Evolutionary conservation across 768 basidiomycete genomes (phyloP).

Genomic region (Rhodotorula diobovata): DNA sequence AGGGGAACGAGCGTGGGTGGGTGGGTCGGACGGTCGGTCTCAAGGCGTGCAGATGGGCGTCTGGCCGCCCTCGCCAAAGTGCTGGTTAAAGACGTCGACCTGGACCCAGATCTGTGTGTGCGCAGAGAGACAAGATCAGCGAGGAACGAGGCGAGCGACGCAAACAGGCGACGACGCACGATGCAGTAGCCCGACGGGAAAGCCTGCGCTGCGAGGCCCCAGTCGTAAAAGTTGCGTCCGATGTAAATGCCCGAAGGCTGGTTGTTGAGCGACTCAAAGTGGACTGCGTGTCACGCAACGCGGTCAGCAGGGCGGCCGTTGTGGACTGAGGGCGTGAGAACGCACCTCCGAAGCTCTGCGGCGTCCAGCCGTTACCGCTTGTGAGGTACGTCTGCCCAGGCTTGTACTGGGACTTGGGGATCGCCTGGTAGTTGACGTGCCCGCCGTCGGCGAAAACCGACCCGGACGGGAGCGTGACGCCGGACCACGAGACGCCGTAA

Average conservation of each 20-base stretch:
- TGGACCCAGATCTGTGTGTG: constrained; percentile 8
- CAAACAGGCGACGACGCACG: background rate
- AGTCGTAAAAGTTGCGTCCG: constrained; percentile 11
- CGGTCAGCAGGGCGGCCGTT: background rate
- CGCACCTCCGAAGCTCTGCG: constrained; percentile 5
- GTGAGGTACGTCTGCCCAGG: constrained; percentile 5
- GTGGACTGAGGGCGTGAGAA: background rate
- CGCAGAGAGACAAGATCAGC: background rate
- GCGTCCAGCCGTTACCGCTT: background rate
- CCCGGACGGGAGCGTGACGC: constrained; percentile 5
- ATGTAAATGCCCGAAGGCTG: constrained; percentile 19
- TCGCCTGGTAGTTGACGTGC: constrained; percentile 16
- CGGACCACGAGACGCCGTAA: background rate
- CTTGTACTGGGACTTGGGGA: constrained; percentile 11
- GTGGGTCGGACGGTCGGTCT: too few species aligned
- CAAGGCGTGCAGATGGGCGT: constrained; percentile 2
- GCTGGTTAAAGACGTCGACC: constrained; percentile 8
- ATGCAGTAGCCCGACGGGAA: constrained; percentile 7
- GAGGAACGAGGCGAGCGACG: too few species aligned
- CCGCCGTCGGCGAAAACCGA: background rate
- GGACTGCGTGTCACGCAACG: background rate
- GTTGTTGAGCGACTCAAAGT: constrained; percentile 23
- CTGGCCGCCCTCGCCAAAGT: constrained; percentile 22
- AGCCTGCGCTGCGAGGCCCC: background rate
- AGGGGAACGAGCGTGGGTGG: background rate